These are phyloP conservation scores for Ceratobasidium sp. DNA, from an alignment of 1,284 basidiomycete genomes.

Conservation along the genomic window DNA sequence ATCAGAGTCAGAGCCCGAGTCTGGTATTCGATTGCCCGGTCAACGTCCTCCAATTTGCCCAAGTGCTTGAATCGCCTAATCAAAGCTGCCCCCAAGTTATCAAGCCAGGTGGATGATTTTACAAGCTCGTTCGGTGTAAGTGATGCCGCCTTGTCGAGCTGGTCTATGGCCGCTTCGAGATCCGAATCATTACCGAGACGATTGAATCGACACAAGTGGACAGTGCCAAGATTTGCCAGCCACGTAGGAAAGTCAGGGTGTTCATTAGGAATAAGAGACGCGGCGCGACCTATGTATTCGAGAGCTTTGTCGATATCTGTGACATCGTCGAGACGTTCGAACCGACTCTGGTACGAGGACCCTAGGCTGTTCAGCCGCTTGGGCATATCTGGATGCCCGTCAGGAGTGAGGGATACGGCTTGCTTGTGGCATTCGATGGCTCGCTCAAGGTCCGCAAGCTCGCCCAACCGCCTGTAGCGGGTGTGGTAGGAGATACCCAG, in stretches of 20 bases:
- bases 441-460: conserved; percentile 5
- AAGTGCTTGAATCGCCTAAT: background rate
- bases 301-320: background rate
- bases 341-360: background rate
- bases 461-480: background rate
- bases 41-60: background rate
- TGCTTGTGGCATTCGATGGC: background rate
- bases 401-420: background rate
- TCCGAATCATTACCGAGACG: background rate
- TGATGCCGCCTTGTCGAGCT: background rate
- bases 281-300: background rate
- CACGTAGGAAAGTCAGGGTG: background rate
- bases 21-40: background rate
- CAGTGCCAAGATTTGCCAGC: background rate
- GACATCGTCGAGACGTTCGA: background rate
- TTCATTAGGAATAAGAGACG: background rate
- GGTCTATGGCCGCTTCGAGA: background rate
- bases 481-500: background rate
- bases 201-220: background rate
- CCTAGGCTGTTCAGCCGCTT: conserved; percentile 14
- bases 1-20: background rate
- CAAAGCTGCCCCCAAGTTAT: background rate
- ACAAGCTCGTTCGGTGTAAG: background rate
- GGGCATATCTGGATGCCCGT: background rate
- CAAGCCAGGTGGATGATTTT: background rate